Evolutionary conservation across 208 protist species (phyloP), one percentile per base, ranked within the genome.

Genomic region (Leishmania aethiopica): DNA sequence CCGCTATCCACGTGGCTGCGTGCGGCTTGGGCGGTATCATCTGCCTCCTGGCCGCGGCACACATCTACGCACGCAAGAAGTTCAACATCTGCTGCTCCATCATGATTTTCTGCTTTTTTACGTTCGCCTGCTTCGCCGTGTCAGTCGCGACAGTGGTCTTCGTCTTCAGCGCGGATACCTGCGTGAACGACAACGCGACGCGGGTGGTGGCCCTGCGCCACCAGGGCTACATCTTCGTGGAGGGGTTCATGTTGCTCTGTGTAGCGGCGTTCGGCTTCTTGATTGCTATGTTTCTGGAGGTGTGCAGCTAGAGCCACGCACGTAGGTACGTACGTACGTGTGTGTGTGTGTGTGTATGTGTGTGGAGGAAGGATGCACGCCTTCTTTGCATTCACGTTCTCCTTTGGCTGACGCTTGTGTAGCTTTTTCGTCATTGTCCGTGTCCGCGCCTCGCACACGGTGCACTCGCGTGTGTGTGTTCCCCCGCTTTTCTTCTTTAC

Each of bases 161-260:
- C 55, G n/a, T 57, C 25, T 80, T 45, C 51, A 59, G 57, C 37
- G 53, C 59, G 2, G n/a, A 71, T 22, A 53, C 49, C 8, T 85
- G 81, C 28, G 70, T 81, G 70, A 80, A 85, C 25, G 67, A 75
- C 28, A n/a, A 49, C 7, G 35, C 35, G 28, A 66, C 32, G 1
- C 57, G 28, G 28, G 32, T 32, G 60, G 37, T 66, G 60, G 74
- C 77, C 35, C 67, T 86, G 35, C 53, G 80, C 60, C 51, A 47
- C 47, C 49, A 53, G 19, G 77, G 62, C 28, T 90, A 78, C 73
- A 59, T 77, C 32, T 70, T 90, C n/a, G 83, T 84, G 10, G 86
- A 90, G 79, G 86, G 86, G 70, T 90, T 90, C 45, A 80, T 80
- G 42, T 55, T 87, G 22, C 79, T 84, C 17, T 84, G 78, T 73